Conservation (phyloP, 208 protist genomes). For the Crithidia fasciculata region DNA sequence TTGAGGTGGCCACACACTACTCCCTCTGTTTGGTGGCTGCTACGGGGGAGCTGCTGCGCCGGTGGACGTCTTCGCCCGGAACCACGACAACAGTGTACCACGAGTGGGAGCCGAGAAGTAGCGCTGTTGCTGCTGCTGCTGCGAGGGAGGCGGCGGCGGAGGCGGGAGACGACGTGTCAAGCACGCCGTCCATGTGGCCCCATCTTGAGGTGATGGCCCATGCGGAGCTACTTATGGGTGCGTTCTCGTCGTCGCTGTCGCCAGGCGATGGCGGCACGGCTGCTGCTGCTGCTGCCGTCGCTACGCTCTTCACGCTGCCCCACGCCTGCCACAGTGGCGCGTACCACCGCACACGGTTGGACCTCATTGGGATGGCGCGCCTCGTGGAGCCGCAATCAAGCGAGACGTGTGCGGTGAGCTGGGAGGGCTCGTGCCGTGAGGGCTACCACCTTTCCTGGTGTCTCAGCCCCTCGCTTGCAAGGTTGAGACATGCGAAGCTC, state of each 20-base stretch:
- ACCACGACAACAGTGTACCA: conserved; percentile 20
- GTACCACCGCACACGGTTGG: conserved; percentile 11
- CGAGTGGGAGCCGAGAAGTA: conserved; percentile 4
- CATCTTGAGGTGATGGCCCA: conserved; percentile 24
- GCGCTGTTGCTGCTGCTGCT: not conserved
- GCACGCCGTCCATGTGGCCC: not conserved
- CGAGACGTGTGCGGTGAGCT: conserved; percentile 8
- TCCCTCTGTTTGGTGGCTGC: conserved; percentile 10
- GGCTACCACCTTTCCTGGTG: conserved; percentile 24
- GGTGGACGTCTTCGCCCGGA: conserved; percentile 12
- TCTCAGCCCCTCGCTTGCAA: not conserved
- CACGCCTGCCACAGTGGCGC: conserved; percentile 9
- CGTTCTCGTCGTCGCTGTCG: not conserved
- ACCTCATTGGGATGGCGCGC: conserved; percentile 15
- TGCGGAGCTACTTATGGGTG: not conserved
- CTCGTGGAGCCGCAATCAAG: not conserved
- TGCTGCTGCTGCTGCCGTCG: not conserved
- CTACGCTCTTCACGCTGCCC: not conserved
- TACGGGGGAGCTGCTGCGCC: conserved; percentile 16
- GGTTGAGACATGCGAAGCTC: conserved; percentile 1
- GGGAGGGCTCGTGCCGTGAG: conserved; percentile 10
- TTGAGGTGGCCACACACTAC: conserved; percentile 23
- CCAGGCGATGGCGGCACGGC: not conserved
- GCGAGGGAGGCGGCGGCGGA: not conserved
- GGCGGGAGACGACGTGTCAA: not conserved